These are phyloP conservation scores for Epichloe hybrida DNA, from an alignment of 2,329 filamentous ascomycete genomes.

Conservation along the genomic window DNA sequence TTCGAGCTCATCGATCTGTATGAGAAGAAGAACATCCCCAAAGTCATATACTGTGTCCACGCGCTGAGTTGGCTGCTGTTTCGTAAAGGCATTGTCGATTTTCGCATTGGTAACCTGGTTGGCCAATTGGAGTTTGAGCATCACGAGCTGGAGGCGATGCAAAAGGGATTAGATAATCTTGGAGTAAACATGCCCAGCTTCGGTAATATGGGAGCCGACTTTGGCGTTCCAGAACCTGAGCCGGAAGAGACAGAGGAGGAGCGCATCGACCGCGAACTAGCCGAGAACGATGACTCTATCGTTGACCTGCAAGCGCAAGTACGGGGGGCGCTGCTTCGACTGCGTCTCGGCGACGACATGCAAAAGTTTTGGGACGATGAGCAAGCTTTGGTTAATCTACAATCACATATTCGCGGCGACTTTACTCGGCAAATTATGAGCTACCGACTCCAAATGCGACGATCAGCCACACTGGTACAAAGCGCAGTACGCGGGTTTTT, in stretches of 20 bases:
- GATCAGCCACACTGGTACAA: conserved; percentile 68
- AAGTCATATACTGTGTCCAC: conserved; percentile 98
- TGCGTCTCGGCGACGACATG: conserved; percentile 72
- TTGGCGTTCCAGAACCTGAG: conserved; percentile 66
- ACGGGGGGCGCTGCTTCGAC: conserved; percentile 63
- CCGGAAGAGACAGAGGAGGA: conserved; percentile 85
- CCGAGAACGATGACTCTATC: conserved; percentile 59
- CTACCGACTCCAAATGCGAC: conserved; percentile 72
- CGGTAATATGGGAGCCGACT: conserved; percentile 91
- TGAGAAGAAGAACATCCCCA: conserved; percentile 98
- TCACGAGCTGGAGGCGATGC: conserved; percentile 91
- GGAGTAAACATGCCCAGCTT: conserved; percentile 96
- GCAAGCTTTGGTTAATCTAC: conserved; percentile 62
- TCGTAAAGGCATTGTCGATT: conserved; percentile 86
- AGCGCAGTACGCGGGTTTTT: conserved; percentile 65
- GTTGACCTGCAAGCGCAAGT: conserved; percentile 77
- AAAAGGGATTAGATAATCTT: conserved; percentile 91
- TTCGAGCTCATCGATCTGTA: conserved; percentile 97
- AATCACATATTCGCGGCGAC: conserved; percentile 76
- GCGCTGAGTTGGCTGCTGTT: conserved; percentile 95
- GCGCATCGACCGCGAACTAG: conserved; percentile 66
- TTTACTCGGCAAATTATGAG: conserved; percentile 71
- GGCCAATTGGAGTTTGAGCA: conserved; percentile 96
- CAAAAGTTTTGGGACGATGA: conserved; percentile 81
- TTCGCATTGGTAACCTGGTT: conserved; percentile 91